These are phyloP conservation scores for Garcia nutans DNA, from an alignment of 345 rosid genomes.

Conservation along the genomic window DNA sequence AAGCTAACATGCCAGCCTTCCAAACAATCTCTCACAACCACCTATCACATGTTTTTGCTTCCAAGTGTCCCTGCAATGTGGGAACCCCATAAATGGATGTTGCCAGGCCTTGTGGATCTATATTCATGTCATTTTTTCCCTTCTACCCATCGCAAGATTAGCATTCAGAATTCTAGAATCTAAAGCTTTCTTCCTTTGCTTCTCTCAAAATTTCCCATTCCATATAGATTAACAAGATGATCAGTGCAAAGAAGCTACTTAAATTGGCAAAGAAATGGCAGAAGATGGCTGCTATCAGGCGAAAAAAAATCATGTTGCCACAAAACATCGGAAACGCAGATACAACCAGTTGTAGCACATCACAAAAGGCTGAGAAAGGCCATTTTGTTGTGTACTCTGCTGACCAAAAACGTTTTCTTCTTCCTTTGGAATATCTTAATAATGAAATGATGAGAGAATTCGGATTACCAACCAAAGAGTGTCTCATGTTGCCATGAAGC, in stretches of 20 bases:
- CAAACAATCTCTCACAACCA: neutral
- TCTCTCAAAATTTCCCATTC: neutral
- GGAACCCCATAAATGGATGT: neutral
- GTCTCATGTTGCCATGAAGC: slow-evolving; percentile 8
- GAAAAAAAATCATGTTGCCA: neutral
- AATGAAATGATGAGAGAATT: slow-evolving; percentile 10
- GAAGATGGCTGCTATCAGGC: slow-evolving; percentile 2
- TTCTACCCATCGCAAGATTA: neutral
- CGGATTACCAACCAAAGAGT: neutral
- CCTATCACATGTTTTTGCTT: slow-evolving; percentile 4
- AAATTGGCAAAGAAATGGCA: slow-evolving; percentile 20
- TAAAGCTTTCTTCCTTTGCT: neutral
- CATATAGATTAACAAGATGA: neutral
- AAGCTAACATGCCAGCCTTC: neutral
- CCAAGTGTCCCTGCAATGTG: neutral
- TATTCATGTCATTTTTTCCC: neutral
- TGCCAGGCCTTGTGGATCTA: neutral
- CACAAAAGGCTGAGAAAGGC: slow-evolving; percentile 7
- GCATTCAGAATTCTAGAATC: neutral
- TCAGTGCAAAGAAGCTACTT: slow-evolving; percentile 2
- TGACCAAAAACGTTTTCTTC: slow-evolving; percentile 5
- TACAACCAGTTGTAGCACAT: neutral
- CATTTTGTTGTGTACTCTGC: slow-evolving; percentile 11
- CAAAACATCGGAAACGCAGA: neutral
- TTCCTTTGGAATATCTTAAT: slow-evolving; percentile 8